These are phyloP conservation scores for Oemleria cerasiformis DNA, from an alignment of 306 rosid species.

Conservation along the genomic window DNA sequence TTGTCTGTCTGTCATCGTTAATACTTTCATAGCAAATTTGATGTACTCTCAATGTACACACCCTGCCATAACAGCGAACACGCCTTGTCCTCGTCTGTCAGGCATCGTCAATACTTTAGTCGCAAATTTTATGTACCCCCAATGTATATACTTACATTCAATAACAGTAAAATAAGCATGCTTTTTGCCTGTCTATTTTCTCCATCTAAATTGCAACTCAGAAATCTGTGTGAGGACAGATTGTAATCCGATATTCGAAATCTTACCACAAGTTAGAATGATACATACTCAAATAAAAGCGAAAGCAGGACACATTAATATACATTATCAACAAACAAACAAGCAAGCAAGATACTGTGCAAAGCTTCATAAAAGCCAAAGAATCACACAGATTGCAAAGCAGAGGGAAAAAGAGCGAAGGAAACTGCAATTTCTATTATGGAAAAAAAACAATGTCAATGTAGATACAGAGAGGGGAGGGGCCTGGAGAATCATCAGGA, in stretches of 20 bases:
- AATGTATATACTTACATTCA: neutral
- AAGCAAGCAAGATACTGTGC: neutral
- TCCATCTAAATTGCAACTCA: too few species aligned
- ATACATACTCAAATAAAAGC: neutral
- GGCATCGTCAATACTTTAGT: too few species aligned
- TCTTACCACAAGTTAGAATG: too few species aligned
- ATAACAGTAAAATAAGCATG: too few species aligned
- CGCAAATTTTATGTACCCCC: too few species aligned
- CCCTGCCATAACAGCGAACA: neutral
- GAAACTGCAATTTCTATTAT: neutral
- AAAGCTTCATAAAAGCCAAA: neutral
- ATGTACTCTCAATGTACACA: neutral
- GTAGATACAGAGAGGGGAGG: conserved; percentile 16
- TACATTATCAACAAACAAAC: neutral
- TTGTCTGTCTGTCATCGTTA: too few species aligned
- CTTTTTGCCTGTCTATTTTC: too few species aligned
- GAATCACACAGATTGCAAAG: neutral
- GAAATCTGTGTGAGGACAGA: too few species aligned
- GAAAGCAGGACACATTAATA: neutral
- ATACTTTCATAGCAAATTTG: too few species aligned
- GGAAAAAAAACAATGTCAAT: neutral
- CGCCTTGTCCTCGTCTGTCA: too few species aligned
- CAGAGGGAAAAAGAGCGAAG: neutral
- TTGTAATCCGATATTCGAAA: too few species aligned
- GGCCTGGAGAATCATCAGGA: neutral